Evolutionary conservation across 2,329 filamentous ascomycete genomes (phyloP), one percentile per base, ranked within the genome.

Genomic region (Uncinocarpus reesii): DNA sequence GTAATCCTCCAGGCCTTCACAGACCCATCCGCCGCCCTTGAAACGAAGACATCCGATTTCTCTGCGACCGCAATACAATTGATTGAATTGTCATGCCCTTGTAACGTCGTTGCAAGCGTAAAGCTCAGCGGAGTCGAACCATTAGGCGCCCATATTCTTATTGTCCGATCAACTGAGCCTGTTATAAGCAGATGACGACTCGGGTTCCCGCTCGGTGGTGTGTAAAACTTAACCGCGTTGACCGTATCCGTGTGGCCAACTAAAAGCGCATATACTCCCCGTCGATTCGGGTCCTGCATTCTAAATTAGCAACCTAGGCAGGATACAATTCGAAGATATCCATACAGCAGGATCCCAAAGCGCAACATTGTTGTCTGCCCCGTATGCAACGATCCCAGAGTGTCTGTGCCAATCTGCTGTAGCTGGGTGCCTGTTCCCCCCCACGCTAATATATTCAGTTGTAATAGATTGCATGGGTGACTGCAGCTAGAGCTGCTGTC

Each of bases 341-440:
- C 80, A 67, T 73, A 89, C 86, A 62, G 75, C 66, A 48, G 88
- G 88, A 62, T 80, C 74, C 92, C 92, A 98, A 34, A 96, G 63
- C 36, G 88, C 90, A 57, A 98, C 77, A 67, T 92, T 92, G 57
- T 82, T 81, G 66, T 93, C 86, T 7, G 89, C 83, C 26, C 92
- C 92, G 69, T 86, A 98, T 24, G 88, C 92, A 47, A 98, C 73
- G 37, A 88, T 63, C 7, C 84, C 85, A 16, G 71, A 71, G 54
- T 75, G 69, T 16, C 68, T 62, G 61, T 84, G 80, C 92, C 92
- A 98, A 69, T 96, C 90, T 23, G 90, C 89, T 23, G 87, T 85
- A 13, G 83, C 81, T 15, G 90, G 84, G 60, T 96, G 86, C 58
- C 90, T 78, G 66, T 96, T 98, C 40, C 87, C 90, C 52, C 92